phyloP scores from a whole-genome alignment of 2,329 filamentous ascomycete species.

The Fusarium napiforme region DNA sequence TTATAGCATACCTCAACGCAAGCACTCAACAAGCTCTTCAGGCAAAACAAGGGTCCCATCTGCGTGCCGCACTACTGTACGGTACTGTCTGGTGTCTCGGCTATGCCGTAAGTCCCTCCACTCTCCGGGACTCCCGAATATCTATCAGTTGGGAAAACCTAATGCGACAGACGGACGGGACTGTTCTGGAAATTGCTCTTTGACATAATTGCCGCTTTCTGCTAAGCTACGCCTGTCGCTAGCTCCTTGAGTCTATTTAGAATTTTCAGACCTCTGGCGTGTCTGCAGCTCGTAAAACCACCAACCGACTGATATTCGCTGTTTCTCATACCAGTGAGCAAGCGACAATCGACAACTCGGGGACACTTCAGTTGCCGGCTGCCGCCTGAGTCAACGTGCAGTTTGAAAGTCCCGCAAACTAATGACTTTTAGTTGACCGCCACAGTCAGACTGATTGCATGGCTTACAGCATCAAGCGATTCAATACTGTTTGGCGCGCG shows the following conservation, averaged over 20 bases:
- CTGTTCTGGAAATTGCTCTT: not conserved
- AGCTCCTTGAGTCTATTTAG: constrained; percentile 5
- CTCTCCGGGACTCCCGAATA: constrained; percentile 30
- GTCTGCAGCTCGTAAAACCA: not conserved
- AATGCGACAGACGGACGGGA: not conserved
- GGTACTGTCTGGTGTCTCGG: constrained; percentile 21
- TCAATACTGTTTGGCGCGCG: not conserved
- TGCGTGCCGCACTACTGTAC: constrained; percentile 13
- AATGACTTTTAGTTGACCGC: not conserved
- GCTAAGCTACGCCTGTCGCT: not conserved
- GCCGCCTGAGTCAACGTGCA: not conserved
- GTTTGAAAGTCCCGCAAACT: constrained; percentile 9
- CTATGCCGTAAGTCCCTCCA: constrained; percentile 26
- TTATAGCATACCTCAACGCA: not conserved
- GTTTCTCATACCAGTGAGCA: not conserved
- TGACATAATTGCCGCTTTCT: not conserved
- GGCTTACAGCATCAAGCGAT: not conserved
- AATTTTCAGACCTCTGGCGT: not conserved
- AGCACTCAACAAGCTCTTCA: constrained; percentile 9
- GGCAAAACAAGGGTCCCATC: constrained; percentile 13
- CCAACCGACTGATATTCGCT: not conserved
- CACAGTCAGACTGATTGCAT: constrained; percentile 9
- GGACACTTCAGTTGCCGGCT: not conserved
- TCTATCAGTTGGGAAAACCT: not conserved
- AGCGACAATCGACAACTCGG: not conserved